Evolutionary conservation across 2,329 filamentous ascomycete species (phyloP).

Genomic region (Hypoxylon sp.): DNA sequence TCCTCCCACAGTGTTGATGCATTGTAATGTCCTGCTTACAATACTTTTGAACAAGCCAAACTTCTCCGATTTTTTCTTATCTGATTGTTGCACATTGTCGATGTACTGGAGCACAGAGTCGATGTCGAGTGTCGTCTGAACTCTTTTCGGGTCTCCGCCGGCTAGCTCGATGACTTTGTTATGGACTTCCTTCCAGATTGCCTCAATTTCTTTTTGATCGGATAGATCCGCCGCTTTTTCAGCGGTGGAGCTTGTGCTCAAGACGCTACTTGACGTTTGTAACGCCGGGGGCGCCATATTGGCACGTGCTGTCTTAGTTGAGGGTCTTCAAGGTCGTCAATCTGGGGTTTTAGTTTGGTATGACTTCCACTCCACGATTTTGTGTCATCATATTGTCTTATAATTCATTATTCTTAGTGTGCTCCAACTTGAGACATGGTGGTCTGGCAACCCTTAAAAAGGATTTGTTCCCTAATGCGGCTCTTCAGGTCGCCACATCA

Average conservation of each 20-base stretch:
- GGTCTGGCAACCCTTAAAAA: conserved; percentile 22
- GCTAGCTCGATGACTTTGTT: conserved; percentile 55
- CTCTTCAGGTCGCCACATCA: conserved; percentile 24
- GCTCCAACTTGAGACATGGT: conserved; percentile 1
- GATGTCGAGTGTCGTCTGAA: conserved; percentile 50
- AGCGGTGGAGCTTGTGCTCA: conserved; percentile 43
- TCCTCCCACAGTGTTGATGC: conserved; percentile 55
- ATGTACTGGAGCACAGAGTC: conserved; percentile 52
- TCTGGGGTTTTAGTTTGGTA: conserved; percentile 8
- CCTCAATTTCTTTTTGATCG: conserved; percentile 54
- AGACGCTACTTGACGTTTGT: conserved; percentile 41
- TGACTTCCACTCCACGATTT: not conserved
- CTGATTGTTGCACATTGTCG: conserved; percentile 49
- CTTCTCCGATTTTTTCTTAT: conserved; percentile 53
- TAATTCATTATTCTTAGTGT: not conserved
- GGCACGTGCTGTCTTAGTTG: conserved; percentile 11
- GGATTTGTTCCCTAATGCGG: conserved; percentile 19
- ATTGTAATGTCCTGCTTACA: conserved; percentile 54
- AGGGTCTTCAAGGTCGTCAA: not conserved
- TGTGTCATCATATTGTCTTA: not conserved
- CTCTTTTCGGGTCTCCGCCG: conserved; percentile 50
- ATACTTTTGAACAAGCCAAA: conserved; percentile 50
- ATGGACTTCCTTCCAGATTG: conserved; percentile 55
- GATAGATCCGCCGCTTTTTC: conserved; percentile 47
- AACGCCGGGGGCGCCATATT: conserved; percentile 48